These are phyloP conservation scores for Aspergillus sp. DNA, from an alignment of 2,329 filamentous ascomycete genomes.

Conservation along the genomic window DNA sequence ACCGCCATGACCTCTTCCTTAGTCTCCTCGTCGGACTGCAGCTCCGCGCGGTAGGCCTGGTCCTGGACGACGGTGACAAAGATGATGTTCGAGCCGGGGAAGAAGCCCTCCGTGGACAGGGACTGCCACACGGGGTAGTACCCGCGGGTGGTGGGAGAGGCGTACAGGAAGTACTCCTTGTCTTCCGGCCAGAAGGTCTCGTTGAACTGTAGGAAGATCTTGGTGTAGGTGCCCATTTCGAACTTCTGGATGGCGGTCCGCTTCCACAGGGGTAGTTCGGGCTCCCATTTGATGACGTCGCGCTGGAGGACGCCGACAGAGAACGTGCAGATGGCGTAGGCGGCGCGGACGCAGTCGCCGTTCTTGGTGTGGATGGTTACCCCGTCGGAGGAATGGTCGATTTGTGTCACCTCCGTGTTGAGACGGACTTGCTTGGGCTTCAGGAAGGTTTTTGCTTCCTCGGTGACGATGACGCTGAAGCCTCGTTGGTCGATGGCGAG, in stretches of 20 bases:
- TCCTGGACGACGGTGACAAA: constrained; percentile 62
- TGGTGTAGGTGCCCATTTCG: constrained; percentile 68
- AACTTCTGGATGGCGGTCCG: constrained; percentile 61
- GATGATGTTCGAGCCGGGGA: constrained; percentile 61
- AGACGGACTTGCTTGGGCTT: constrained; percentile 53
- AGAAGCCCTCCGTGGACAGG: constrained; percentile 55
- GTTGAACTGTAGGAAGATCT: constrained; percentile 67
- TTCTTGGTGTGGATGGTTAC: constrained; percentile 55
- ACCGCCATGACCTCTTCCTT: constrained; percentile 56
- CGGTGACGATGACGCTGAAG: constrained; percentile 57
- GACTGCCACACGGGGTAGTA: constrained; percentile 65
- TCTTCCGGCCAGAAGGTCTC: constrained; percentile 61
- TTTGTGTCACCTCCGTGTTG: constrained; percentile 55
- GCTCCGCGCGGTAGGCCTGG: constrained; percentile 58
- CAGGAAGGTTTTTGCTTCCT: constrained; percentile 59
- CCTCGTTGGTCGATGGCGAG: constrained; percentile 61
- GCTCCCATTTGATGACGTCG: constrained; percentile 56
- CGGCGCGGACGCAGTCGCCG: constrained; percentile 57
- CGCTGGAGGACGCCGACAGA: constrained; percentile 67
- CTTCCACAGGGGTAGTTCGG: constrained; percentile 63
- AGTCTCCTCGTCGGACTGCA: constrained; percentile 58
- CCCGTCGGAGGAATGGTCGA: constrained; percentile 52
- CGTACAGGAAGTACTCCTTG: constrained; percentile 53
- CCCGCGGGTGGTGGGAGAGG: constrained; percentile 46
- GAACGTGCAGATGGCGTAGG: constrained; percentile 66